phyloP scores from a whole-genome alignment of 2,329 filamentous ascomycete species.

The Venturia asperata region DNA sequence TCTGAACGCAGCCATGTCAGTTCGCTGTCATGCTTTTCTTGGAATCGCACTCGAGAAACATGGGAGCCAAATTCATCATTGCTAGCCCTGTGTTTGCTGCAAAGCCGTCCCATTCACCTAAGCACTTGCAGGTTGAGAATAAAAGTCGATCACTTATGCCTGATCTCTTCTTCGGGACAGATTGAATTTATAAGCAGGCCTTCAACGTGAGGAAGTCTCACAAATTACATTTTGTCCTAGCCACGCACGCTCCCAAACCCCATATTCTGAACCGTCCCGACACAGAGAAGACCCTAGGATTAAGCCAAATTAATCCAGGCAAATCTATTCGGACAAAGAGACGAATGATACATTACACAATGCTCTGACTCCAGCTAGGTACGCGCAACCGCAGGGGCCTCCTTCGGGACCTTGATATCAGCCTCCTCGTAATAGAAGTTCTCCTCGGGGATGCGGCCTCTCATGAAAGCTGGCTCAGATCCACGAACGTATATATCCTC shows the following conservation, averaged over 20 bases:
- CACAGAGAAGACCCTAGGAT: background rate
- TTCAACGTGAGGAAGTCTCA: background rate
- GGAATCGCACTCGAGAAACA: background rate
- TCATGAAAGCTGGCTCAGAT: slow-evolving; percentile 78
- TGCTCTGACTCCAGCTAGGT: slow-evolving; percentile 22
- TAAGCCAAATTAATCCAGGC: background rate
- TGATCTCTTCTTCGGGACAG: too few relatives aligned
- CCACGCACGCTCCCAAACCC: background rate
- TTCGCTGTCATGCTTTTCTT: background rate
- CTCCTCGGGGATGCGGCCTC: slow-evolving; percentile 84
- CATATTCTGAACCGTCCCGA: background rate
- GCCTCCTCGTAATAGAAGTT: slow-evolving; percentile 64
- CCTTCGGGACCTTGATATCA: slow-evolving; percentile 33
- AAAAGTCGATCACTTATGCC: background rate
- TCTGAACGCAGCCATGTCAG: background rate
- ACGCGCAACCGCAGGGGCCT: slow-evolving; percentile 31
- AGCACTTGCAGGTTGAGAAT: background rate
- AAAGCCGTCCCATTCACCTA: too few relatives aligned
- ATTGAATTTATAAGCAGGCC: too few relatives aligned
- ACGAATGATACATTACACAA: slow-evolving; percentile 3
- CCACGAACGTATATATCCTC: slow-evolving; percentile 95
- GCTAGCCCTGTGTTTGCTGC: too few relatives aligned
- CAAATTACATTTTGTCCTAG: background rate
- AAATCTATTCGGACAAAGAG: background rate
- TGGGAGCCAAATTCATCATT: background rate